Percentiles rank a stretch among this genome's conserved stretches.
These are phyloP conservation scores for Thuja plicata DNA, from an alignment of 83 land plant species.

Conservation along the genomic window DNA sequence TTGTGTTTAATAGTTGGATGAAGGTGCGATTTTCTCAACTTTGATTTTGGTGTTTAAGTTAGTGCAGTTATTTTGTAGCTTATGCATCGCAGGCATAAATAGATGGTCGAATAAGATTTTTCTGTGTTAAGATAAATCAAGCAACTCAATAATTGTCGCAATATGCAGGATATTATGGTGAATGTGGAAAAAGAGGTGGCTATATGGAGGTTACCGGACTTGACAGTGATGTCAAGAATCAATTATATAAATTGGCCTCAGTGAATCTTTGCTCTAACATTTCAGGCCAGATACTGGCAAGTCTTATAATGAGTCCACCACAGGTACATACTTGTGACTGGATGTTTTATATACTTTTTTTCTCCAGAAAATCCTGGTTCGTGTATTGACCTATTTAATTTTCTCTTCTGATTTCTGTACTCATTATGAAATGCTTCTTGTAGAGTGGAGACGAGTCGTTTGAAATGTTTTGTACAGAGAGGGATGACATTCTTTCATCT, in stretches of 20 bases:
- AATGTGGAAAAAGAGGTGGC: slow-evolving; percentile 98
- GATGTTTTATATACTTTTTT: not conserved
- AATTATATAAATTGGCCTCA: slow-evolving; percentile 92
- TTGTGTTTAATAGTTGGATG: not conserved
- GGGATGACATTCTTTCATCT: slow-evolving; percentile 84
- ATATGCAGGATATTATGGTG: slow-evolving; percentile 88
- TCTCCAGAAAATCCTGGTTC: not conserved
- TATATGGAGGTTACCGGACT: slow-evolving; percentile 98
- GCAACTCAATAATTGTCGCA: not conserved
- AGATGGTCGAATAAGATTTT: no score
- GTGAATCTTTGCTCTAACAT: slow-evolving; percentile 96
- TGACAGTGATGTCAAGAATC: slow-evolving; percentile 74
- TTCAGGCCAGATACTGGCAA: slow-evolving; percentile 93
- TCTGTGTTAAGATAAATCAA: not conserved
- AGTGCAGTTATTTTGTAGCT: not conserved
- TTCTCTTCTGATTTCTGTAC: not conserved
- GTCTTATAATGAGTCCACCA: slow-evolving; percentile 98
- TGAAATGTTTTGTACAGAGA: slow-evolving; percentile 67
- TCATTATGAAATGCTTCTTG: slow-evolving; percentile 19
- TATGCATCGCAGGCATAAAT: not conserved
- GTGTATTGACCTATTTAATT: not conserved
- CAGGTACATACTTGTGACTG: slow-evolving; percentile 53
- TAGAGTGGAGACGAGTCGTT: slow-evolving; percentile 95
- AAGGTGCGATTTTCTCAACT: not conserved
- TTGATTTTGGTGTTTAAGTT: not conserved